These are phyloP conservation scores for Penicillium sp. DNA, from an alignment of 2,329 filamentous ascomycete genomes.

Conservation along the genomic window DNA sequence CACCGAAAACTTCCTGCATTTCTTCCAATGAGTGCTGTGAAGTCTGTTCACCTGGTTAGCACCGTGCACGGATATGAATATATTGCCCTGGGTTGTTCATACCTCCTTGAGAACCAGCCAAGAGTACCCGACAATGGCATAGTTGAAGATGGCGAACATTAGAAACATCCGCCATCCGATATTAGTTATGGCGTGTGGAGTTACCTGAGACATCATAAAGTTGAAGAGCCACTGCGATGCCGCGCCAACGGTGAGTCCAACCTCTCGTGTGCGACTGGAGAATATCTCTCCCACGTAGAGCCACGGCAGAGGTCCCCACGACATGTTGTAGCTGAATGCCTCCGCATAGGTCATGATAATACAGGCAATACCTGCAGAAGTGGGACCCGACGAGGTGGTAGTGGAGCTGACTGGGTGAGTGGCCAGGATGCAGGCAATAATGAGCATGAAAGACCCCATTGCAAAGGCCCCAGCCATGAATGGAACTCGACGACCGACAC, in stretches of 20 bases:
- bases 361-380: conserved; percentile 45
- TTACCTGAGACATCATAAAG: conserved; percentile 41
- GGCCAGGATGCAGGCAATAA: conserved; percentile 51
- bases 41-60: conserved; percentile 31
- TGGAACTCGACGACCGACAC: conserved; percentile 49
- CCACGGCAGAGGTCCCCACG: conserved; percentile 40
- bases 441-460: conserved; percentile 56
- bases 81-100: not conserved
- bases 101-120: conserved; percentile 46
- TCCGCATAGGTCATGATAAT: conserved; percentile 55
- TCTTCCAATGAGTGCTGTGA: conserved; percentile 48
- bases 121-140: conserved; percentile 45
- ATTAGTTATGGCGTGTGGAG: conserved; percentile 45
- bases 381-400: conserved; percentile 30
- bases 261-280: conserved; percentile 36
- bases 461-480: conserved; percentile 51
- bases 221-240: conserved; percentile 44
- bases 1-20: conserved; percentile 42
- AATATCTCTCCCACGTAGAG: conserved; percentile 41
- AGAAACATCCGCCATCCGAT: conserved; percentile 53
- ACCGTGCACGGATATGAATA: not conserved
- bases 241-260: conserved; percentile 35
- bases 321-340: conserved; percentile 44
- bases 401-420: conserved; percentile 43
- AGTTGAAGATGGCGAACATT: conserved; percentile 54